Evolutionary conservation across 257 asterid genomes (phyloP).

Genomic region (Solanum sparsipilum): DNA sequence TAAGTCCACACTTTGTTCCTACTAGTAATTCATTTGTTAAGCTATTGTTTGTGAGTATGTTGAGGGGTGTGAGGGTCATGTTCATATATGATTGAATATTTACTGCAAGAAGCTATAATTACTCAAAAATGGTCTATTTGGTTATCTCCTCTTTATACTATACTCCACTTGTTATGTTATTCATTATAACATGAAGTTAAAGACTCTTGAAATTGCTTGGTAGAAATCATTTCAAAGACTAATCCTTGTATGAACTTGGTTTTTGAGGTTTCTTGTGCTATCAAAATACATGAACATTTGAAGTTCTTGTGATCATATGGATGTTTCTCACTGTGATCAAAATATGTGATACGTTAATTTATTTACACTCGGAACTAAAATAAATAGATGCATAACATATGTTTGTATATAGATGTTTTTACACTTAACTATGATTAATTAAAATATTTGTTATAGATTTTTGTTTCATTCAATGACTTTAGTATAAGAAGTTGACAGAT

Average conservation of each 20-base stretch:
- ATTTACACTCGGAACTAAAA: neutral
- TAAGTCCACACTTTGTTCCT: neutral
- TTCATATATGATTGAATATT: neutral
- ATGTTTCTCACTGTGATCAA: neutral
- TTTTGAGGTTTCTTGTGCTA: neutral
- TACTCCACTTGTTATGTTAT: neutral
- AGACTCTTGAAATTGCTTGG: neutral
- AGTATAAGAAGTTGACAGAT: neutral
- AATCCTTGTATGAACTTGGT: neutral
- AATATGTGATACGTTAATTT: neutral
- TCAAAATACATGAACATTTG: neutral
- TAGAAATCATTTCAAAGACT: neutral
- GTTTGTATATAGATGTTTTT: neutral
- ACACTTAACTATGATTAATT: neutral
- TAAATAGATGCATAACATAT: neutral
- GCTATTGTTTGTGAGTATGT: neutral
- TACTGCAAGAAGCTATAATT: neutral
- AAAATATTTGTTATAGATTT: neutral
- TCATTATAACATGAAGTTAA: neutral
- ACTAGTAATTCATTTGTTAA: neutral
- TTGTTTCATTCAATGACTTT: neutral
- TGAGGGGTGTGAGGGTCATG: neutral
- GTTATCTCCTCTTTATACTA: neutral
- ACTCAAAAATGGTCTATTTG: neutral
- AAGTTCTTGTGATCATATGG: neutral